Conservation (phyloP, 305 asterid species). For the Solanum hybrid region DNA sequence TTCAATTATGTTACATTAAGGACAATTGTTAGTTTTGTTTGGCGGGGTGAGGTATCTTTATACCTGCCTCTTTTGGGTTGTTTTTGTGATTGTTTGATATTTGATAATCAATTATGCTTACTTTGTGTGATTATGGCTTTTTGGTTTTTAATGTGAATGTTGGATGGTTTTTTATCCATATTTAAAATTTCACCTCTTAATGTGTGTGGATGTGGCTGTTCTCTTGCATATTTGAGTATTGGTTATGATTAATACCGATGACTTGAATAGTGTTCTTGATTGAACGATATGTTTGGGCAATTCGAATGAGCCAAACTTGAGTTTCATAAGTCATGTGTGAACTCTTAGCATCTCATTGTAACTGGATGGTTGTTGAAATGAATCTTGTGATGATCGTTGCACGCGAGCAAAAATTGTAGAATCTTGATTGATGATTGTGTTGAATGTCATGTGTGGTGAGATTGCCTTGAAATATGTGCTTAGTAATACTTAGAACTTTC, state of each 20-base stretch:
- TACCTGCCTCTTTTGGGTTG: neutral
- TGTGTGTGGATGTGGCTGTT: too few species aligned
- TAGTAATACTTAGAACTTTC: neutral
- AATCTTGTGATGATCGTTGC: neutral
- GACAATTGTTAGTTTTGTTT: too few species aligned
- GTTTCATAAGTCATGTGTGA: neutral
- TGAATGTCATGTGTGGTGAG: neutral
- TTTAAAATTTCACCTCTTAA: too few species aligned
- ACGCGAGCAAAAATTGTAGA: too few species aligned
- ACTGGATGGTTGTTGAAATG: neutral
- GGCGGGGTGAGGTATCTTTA: too few species aligned
- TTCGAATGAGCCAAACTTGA: neutral
- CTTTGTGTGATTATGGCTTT: neutral
- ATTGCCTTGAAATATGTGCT: neutral
- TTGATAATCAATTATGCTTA: neutral
- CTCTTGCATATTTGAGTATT: too few species aligned
- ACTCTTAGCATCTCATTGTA: neutral
- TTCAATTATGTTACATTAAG: too few species aligned
- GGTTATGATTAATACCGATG: neutral
- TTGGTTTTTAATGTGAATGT: neutral
- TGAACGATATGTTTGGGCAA: neutral
- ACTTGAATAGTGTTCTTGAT: neutral
- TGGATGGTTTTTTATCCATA: too few species aligned
- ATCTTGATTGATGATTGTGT: neutral
- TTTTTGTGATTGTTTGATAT: neutral